Percentiles rank a stretch among this genome's conserved stretches.
These are phyloP conservation scores for Zygosaccharomyces bailii DNA, from an alignment of 805 yeast genomes.

Conservation along the genomic window DNA sequence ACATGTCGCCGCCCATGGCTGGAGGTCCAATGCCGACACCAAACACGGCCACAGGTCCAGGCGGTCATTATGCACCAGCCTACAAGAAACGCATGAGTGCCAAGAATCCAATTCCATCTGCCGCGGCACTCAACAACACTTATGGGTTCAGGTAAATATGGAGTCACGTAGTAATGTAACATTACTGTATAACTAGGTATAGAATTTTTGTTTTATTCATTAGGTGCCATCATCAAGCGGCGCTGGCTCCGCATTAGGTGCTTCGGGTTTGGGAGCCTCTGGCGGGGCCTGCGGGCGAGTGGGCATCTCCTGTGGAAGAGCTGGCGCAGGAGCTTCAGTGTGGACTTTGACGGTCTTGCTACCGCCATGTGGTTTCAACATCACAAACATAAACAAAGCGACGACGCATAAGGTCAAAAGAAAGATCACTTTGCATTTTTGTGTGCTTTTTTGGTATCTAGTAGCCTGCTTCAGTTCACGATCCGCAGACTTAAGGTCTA, in stretches of 20 bases:
- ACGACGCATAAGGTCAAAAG: slow-evolving; percentile 68
- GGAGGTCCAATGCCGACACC: slow-evolving; percentile 6
- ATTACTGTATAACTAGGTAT: slow-evolving; percentile 8
- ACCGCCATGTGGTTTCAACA: slow-evolving; percentile 54
- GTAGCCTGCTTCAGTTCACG: slow-evolving; percentile 75
- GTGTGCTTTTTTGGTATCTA: slow-evolving; percentile 78
- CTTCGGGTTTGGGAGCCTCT: not conserved
- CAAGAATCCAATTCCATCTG: slow-evolving; percentile 39
- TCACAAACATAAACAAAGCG: slow-evolving; percentile 63
- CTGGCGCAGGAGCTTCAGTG: not conserved
- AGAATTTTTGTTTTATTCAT: slow-evolving; percentile 1
- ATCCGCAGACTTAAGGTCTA: slow-evolving; percentile 72
- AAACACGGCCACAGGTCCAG: slow-evolving; percentile 4
- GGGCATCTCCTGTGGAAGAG: not conserved
- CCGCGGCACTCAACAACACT: slow-evolving; percentile 44
- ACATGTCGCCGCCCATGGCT: slow-evolving; percentile 3
- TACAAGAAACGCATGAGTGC: slow-evolving; percentile 38
- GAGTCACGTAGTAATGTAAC: slow-evolving; percentile 30
- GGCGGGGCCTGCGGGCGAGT: slow-evolving; percentile 1
- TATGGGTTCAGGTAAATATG: slow-evolving; percentile 46
- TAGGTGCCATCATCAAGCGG: not conserved
- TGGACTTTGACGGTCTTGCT: slow-evolving; percentile 3
- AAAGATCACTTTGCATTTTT: slow-evolving; percentile 84
- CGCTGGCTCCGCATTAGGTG: not conserved
- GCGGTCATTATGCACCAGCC: slow-evolving; percentile 37